Evolutionary conservation across 2,329 filamentous ascomycete genomes (phyloP), one percentile per base, ranked within the genome.

Genomic region (Cylindrodendrum hubeiense): DNA sequence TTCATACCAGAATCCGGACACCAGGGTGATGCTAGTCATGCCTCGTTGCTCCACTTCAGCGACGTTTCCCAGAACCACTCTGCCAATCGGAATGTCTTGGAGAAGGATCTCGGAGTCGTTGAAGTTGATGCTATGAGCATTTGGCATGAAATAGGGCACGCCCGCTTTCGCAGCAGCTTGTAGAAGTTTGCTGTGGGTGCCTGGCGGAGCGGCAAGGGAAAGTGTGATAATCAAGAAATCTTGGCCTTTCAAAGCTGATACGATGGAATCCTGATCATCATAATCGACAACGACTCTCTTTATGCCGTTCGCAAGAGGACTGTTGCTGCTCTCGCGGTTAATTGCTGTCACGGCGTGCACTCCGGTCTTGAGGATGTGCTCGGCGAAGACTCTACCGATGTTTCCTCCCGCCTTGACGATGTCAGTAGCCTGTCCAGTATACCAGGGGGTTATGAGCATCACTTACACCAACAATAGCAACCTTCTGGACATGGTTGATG

Each of bases 181-280:
- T 62, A 89, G 76, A 10, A 90, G 79, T 63, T 85, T 85, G 55
- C 70, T 72, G 43, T 87, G 82, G 1, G 81, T 81, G 10, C 84
- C 83, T 0, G 63, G 74, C 0, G 85, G 80, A 0, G 85, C 85
- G 0, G 54, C 67, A 0, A 77, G 73, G 10, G 80, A 64, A 57
- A 90, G 73, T 5, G 86, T 87, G 58, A 90, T 88, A 67, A 89
- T 78, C 3, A 90, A 78, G 30, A 83, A 83, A 13, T 90, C 82
- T 63, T 90, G 86, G 58, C 80, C 86, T 24, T 77, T 72, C 4
- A 90, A 82, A 2, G 86, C 87, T 0, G 74, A 71, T 0, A 86
- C 79, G 8, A 90, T 70, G 1, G 83, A 79, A 2, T 74, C 67
- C 22, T 80, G 71, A 43, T 83, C 77, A 34, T 79, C 74, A 64